phyloP scores from a whole-genome alignment of 2,329 filamentous ascomycete genomes.

The Whalleya microplaca region DNA sequence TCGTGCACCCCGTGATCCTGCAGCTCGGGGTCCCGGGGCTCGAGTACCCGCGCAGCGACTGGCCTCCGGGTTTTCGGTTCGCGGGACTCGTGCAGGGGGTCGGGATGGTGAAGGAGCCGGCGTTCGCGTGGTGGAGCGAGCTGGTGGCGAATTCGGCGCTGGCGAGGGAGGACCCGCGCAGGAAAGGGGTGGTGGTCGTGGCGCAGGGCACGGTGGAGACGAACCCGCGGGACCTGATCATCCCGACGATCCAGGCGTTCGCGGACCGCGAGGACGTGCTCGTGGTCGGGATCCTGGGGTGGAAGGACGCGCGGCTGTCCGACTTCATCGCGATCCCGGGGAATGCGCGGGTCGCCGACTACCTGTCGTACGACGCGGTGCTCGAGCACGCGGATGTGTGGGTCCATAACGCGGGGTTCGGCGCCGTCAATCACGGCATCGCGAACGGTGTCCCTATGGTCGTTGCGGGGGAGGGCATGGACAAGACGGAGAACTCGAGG shows the following conservation, averaged over 20 bases:
- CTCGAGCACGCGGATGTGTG: slow-evolving; percentile 42
- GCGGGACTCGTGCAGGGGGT: slow-evolving; percentile 40
- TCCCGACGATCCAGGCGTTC: slow-evolving; percentile 43
- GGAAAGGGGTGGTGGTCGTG: slow-evolving; percentile 42
- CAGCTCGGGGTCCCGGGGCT: slow-evolving; percentile 44
- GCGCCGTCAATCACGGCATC: slow-evolving; percentile 45
- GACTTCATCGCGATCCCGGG: slow-evolving; percentile 22
- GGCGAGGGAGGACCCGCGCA: not conserved
- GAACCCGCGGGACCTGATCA: slow-evolving; percentile 42
- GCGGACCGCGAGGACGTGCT: slow-evolving; percentile 32
- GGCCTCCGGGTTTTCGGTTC: slow-evolving; percentile 40
- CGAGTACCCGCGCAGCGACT: slow-evolving; percentile 44
- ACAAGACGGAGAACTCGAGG: slow-evolving; percentile 44
- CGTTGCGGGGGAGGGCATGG: slow-evolving; percentile 45
- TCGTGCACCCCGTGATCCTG: slow-evolving; percentile 39
- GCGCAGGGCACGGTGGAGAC: slow-evolving; percentile 46
- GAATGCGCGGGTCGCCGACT: slow-evolving; percentile 42
- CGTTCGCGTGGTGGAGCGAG: slow-evolving; percentile 41
- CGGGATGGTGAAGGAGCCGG: slow-evolving; percentile 19
- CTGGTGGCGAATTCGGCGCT: slow-evolving; percentile 33
- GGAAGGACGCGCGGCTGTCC: slow-evolving; percentile 36
- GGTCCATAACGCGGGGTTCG: slow-evolving; percentile 47
- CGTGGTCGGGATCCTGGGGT: slow-evolving; percentile 42
- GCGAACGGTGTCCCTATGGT: slow-evolving; percentile 46
- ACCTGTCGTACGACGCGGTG: slow-evolving; percentile 44